A percentile compares a stretch with the other conserved stretches of the same genome.
Conservation (phyloP, 495 filamentous ascomycete genomes). For the Alectoria sarmentosa region DNA sequence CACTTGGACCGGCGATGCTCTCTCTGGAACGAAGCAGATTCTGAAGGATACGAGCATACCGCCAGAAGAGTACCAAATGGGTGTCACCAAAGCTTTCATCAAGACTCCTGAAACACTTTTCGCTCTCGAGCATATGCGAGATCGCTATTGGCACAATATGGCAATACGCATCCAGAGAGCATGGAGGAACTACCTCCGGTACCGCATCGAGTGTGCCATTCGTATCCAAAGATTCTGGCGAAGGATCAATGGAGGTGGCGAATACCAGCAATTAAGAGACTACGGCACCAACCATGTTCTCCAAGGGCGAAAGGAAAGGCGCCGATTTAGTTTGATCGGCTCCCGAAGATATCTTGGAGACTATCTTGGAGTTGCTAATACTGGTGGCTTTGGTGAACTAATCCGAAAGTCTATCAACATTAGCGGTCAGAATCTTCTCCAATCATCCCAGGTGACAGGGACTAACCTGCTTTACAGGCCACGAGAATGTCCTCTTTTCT, state of each 20-base stretch:
- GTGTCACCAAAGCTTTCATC: slow-evolving; percentile 95
- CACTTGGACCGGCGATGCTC: slow-evolving; percentile 83
- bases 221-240: slow-evolving; percentile 95
- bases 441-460: neutral
- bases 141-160: slow-evolving; percentile 99
- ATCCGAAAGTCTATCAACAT: slow-evolving; percentile 66
- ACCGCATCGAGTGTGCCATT: slow-evolving; percentile 85
- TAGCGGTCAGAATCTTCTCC: slow-evolving; percentile 33
- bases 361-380: slow-evolving; percentile 81
- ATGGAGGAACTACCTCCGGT: slow-evolving; percentile 92
- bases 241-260: slow-evolving; percentile 77
- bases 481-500: slow-evolving; percentile 78
- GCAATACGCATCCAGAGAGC: slow-evolving; percentile 94
- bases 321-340: slow-evolving; percentile 83
- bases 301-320: slow-evolving; percentile 78
- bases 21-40: slow-evolving; percentile 86
- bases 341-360: slow-evolving; percentile 91
- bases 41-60: slow-evolving; percentile 94
- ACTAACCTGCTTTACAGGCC: slow-evolving; percentile 34
- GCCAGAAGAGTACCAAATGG: slow-evolving; percentile 92
- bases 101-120: slow-evolving; percentile 98
- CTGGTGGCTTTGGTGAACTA: slow-evolving; percentile 71
- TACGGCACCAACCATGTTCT: slow-evolving; percentile 75
- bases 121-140: slow-evolving; percentile 94
- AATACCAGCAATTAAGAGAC: slow-evolving; percentile 81